Evolutionary conservation across 352 stramenopile genomes (phyloP).

Genomic region (Albugo candida): DNA sequence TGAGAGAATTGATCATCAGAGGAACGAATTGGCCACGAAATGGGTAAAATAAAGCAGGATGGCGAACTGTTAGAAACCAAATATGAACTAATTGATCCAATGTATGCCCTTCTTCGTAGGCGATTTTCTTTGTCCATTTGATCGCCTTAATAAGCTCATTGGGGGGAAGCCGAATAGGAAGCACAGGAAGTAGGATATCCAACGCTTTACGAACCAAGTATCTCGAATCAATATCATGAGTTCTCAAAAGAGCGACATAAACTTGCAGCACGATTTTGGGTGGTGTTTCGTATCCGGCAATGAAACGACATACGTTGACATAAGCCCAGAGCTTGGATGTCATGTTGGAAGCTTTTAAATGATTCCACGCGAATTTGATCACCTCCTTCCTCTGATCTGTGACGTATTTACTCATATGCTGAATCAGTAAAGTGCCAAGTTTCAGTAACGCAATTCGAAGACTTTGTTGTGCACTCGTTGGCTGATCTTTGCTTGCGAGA

Average conservation of each 20-base stretch:
- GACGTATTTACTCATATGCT: conserved; percentile 87
- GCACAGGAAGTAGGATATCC: conserved; percentile 87
- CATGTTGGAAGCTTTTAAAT: conserved; percentile 89
- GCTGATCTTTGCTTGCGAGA: conserved; percentile 63
- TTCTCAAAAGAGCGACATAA: conserved; percentile 87
- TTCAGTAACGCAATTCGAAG: conserved; percentile 86
- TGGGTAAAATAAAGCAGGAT: conserved; percentile 85
- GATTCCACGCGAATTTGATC: conserved; percentile 97
- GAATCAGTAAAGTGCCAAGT: conserved; percentile 89
- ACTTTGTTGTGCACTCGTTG: conserved; percentile 45
- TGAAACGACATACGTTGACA: conserved; percentile 93
- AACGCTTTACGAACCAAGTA: conserved; percentile 89
- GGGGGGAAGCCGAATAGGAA: conserved; percentile 74
- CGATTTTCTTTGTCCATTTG: conserved; percentile 95
- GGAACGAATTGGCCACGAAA: conserved; percentile 87
- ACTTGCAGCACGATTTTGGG: conserved; percentile 95
- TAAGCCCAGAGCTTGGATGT: conserved; percentile 95
- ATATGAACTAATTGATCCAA: conserved; percentile 93
- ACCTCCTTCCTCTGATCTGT: conserved; percentile 90
- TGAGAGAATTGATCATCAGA: conserved; percentile 93
- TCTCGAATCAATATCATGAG: conserved; percentile 87
- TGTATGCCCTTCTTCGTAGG: conserved; percentile 93
- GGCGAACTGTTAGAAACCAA: conserved; percentile 91
- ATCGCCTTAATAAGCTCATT: conserved; percentile 92
- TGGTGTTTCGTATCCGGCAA: conserved; percentile 90